Evolutionary conservation across 306 rosid genomes (phyloP).

Genomic region (Potentilla sterilis): DNA sequence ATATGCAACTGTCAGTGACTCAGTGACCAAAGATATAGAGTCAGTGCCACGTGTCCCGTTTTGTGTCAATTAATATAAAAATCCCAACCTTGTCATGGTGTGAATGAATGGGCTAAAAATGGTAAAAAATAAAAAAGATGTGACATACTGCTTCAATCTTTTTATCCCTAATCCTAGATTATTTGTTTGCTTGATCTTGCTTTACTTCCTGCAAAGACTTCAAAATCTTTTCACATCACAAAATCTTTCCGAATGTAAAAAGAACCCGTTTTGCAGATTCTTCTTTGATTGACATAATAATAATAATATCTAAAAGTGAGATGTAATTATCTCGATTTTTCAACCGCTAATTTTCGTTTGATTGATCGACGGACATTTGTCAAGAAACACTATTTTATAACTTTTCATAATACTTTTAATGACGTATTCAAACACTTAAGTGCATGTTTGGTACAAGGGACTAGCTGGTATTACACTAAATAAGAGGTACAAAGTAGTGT

Average conservation of each 20-base stretch:
- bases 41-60: slow-evolving; percentile 24
- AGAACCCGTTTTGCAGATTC: background rate
- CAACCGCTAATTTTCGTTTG: too few species aligned
- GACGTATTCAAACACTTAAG: too few species aligned
- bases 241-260: slow-evolving; percentile 1
- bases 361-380: too few species aligned
- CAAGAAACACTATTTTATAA: background rate
- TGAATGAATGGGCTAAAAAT: slow-evolving; percentile 36
- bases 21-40: slow-evolving; percentile 10
- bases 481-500: too few species aligned
- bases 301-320: background rate
- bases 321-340: too few species aligned
- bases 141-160: background rate
- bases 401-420: too few species aligned
- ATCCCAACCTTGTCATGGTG: slow-evolving; percentile 36
- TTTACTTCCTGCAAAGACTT: slow-evolving; percentile 32
- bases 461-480: too few species aligned
- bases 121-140: slow-evolving; percentile 2
- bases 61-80: slow-evolving; percentile 6
- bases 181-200: slow-evolving; percentile 16
- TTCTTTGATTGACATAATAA: background rate
- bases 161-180: background rate
- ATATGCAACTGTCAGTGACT: slow-evolving; percentile 21
- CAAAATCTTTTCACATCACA: background rate
- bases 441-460: too few species aligned